Conservation (phyloP, 2,329 filamentous ascomycete genomes). For the Fusarium sp. region DNA sequence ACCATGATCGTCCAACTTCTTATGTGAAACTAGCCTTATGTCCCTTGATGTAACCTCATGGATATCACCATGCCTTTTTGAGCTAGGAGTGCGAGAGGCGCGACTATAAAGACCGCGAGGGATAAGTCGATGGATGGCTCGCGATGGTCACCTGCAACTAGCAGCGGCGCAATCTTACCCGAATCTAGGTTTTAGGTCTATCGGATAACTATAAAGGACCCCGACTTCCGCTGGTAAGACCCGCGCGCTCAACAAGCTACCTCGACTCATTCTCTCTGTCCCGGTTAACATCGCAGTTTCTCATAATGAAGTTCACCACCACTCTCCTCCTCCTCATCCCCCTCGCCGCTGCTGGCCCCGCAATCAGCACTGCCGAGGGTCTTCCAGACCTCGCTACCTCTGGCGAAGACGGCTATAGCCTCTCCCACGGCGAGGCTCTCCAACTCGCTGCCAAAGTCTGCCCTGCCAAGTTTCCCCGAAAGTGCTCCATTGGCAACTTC, state of each 20-base stretch:
- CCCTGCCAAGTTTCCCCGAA: slow-evolving; percentile 21
- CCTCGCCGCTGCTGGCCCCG: neutral
- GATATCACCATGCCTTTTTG: fast-evolving
- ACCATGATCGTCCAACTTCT: fast-evolving
- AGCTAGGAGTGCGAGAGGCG: neutral
- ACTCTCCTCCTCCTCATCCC: neutral
- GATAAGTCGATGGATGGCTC: fast-evolving
- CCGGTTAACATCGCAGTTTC: fast-evolving
- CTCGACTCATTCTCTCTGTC: neutral
- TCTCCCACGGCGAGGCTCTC: neutral
- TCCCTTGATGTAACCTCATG: neutral
- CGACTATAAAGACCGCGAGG: fast-evolving
- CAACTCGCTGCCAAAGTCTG: slow-evolving; percentile 10
- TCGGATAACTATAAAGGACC: neutral
- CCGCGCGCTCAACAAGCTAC: neutral
- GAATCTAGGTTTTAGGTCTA: neutral
- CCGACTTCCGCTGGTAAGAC: fast-evolving
- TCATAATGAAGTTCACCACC: slow-evolving; percentile 5
- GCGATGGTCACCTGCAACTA: neutral
- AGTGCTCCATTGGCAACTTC: slow-evolving; percentile 3
- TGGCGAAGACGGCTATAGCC: neutral
- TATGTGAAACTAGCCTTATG: neutral
- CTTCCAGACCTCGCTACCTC: slow-evolving; percentile 14
- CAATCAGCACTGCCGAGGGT: slow-evolving; percentile 5
- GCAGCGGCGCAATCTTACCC: neutral